Conservation (phyloP, 2,329 filamentous ascomycete genomes). For the Fusarium sp. region DNA sequence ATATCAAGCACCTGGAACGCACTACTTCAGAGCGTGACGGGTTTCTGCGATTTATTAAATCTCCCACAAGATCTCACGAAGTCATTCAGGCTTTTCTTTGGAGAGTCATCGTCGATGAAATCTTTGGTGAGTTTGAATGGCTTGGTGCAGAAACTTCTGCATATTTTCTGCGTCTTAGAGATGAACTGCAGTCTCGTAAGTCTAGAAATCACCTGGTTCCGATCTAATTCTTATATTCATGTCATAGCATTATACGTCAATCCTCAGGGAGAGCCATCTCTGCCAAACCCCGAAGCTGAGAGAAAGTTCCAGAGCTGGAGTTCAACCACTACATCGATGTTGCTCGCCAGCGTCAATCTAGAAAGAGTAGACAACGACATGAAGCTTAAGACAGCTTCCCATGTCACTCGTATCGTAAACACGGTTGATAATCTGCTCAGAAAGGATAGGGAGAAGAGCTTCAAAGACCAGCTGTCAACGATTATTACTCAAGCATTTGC, state of each 20-base stretch:
- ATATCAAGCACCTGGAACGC: neutral
- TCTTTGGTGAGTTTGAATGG: neutral
- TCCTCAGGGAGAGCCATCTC: neutral
- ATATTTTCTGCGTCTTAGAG: neutral
- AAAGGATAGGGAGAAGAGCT: neutral
- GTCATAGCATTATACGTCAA: neutral
- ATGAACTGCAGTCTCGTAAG: neutral
- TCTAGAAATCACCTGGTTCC: rapidly evolving
- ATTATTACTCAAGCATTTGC: neutral
- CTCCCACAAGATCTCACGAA: neutral
- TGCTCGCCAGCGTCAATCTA: neutral
- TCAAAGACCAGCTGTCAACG: neutral
- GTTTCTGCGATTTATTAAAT: neutral
- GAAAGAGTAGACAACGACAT: neutral
- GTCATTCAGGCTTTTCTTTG: neutral
- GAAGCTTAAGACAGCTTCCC: neutral
- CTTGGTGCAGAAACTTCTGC: neutral
- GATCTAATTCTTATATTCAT: neutral
- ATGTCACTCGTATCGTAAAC: neutral
- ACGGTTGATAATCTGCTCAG: neutral
- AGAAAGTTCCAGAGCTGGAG: neutral
- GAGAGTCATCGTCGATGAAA: neutral
- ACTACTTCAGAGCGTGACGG: neutral
- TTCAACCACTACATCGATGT: neutral
- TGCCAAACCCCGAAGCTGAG: neutral